phyloP scores from a whole-genome alignment of 352 stramenopile genomes.

The Globisporangium orthogonon region DNA sequence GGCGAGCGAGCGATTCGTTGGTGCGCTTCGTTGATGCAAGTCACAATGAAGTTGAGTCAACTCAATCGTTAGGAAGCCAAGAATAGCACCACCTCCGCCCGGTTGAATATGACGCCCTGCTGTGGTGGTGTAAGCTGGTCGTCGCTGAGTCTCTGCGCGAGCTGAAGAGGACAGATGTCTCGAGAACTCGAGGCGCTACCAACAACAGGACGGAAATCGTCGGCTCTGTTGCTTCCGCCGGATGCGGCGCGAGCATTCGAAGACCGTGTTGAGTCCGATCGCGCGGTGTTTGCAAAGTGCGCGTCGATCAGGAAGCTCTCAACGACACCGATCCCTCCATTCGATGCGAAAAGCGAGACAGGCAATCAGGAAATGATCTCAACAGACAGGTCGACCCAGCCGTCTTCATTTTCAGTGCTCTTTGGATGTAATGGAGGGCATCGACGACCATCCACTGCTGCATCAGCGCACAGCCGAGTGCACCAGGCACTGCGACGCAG shows the following conservation, averaged over 20 bases:
- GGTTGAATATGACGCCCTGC: no score
- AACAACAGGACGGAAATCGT: neutral
- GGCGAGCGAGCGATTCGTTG: neutral
- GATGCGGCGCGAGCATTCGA: constrained; percentile 4
- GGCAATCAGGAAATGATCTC: constrained; percentile 9
- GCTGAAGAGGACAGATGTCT: neutral
- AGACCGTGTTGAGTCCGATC: constrained; percentile 20
- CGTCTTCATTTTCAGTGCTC: neutral
- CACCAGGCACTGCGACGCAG: constrained; percentile 48
- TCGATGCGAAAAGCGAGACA: neutral
- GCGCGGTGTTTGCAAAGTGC: constrained; percentile 29
- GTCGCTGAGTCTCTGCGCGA: no score
- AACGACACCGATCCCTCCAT: constrained; percentile 1
- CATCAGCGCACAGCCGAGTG: constrained; percentile 42
- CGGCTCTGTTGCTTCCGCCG: neutral
- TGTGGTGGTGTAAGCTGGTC: no score
- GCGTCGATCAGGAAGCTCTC: constrained; percentile 27
- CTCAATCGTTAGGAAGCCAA: no score
- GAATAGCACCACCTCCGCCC: no score
- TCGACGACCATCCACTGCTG: constrained; percentile 36
- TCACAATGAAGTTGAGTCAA: no score
- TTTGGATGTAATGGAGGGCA: neutral
- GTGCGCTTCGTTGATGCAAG: neutral
- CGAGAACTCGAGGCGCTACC: neutral
- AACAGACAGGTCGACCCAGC: neutral